Evolutionary conservation across 305 asterid species (phyloP).

Genomic region (Plantago coronopus): DNA sequence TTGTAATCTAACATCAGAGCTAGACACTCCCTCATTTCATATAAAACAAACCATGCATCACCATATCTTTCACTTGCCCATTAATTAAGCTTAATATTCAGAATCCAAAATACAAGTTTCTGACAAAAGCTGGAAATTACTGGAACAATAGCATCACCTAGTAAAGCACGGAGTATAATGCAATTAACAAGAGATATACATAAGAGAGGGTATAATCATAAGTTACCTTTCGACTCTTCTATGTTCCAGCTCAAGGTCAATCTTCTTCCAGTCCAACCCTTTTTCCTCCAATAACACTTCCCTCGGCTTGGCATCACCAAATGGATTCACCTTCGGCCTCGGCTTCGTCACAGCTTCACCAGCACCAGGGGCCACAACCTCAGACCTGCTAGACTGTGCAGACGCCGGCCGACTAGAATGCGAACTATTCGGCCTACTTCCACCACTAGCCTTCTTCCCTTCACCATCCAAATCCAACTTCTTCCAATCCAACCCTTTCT

Average conservation of each 20-base stretch:
- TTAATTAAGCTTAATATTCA: not conserved
- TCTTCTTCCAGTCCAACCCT: slow-evolving; percentile 92
- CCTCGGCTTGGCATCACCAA: slow-evolving; percentile 95
- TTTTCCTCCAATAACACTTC: slow-evolving; percentile 89
- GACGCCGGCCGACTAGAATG: slow-evolving; percentile 83
- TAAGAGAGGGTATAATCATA: slow-evolving; percentile 7
- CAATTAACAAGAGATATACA: not conserved
- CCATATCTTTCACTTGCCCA: not conserved
- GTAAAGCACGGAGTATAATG: not conserved
- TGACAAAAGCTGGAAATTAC: not conserved
- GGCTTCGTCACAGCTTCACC: slow-evolving; percentile 50
- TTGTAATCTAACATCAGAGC: not conserved
- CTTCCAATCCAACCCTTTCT: slow-evolving; percentile 96
- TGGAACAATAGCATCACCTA: not conserved
- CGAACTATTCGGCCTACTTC: slow-evolving; percentile 69
- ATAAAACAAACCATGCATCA: not conserved
- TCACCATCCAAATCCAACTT: slow-evolving; percentile 74
- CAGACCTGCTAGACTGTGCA: slow-evolving; percentile 57
- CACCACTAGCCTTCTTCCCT: slow-evolving; percentile 45
- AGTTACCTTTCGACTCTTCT: slow-evolving; percentile 67
- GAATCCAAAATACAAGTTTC: not conserved
- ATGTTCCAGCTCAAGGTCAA: slow-evolving; percentile 82
- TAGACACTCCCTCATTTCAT: not conserved
- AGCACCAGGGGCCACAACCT: slow-evolving; percentile 30
- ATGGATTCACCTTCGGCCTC: slow-evolving; percentile 82